phyloP scores from a whole-genome alignment of 2,329 filamentous ascomycete genomes.

The Emmonsiellopsis sp. region DNA sequence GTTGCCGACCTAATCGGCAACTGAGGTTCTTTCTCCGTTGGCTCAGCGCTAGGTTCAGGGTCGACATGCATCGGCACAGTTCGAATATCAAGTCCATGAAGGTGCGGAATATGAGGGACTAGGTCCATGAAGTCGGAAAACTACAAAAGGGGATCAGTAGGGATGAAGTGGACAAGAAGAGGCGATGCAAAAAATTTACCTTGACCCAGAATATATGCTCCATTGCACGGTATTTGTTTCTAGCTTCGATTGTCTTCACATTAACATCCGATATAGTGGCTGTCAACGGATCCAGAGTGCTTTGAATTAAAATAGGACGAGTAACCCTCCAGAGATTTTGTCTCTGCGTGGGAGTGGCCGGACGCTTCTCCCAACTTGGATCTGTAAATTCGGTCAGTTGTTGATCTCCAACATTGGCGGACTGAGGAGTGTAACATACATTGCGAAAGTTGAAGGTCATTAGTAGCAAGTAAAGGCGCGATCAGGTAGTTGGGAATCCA shows the following conservation, averaged over 20 bases:
- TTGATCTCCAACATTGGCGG: neutral
- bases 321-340: conserved; percentile 40
- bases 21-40: conserved; percentile 19
- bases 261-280: conserved; percentile 30
- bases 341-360: conserved; percentile 33
- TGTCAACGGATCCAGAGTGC: conserved; percentile 26
- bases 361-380: conserved; percentile 37
- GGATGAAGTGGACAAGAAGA: neutral
- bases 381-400: conserved; percentile 18
- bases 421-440: conserved; percentile 19
- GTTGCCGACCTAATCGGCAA: conserved; percentile 16
- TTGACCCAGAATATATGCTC: conserved; percentile 43
- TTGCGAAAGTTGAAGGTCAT: conserved; percentile 40
- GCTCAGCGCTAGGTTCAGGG: conserved; percentile 20
- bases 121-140: conserved; percentile 42
- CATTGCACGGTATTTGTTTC: conserved; percentile 40
- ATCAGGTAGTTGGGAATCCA: conserved; percentile 43
- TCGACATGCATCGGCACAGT: conserved; percentile 33
- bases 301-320: conserved; percentile 35
- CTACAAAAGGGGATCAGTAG: conserved; percentile 19
- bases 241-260: conserved; percentile 33
- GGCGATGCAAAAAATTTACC: conserved; percentile 20
- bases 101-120: conserved; percentile 38
- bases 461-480: conserved; percentile 39
- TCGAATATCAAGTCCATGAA: conserved; percentile 32